Base-by-base conservation (phyloP, 257 asterid species). In the Nemophila menziesii region DNA sequence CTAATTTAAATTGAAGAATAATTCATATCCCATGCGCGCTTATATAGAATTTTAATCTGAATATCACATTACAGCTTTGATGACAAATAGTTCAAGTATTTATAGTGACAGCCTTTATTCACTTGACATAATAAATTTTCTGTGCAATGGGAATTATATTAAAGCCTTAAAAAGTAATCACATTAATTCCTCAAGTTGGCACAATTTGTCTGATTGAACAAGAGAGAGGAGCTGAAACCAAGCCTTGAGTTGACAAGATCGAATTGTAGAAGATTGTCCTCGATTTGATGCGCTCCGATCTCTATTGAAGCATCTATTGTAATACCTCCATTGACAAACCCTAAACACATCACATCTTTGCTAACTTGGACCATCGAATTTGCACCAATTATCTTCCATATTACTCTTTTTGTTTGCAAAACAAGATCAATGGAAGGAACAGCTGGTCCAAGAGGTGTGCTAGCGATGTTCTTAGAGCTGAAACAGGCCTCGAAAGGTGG, bases 401-500 rank as follows among this genome's bases (percentile, higher is more conserved):
- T 9, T 4, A 46, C 37, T 16, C 26, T 20, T 23, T 37, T 19
- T 11, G 4, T 51, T 24, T 54, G 62, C 60, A 78, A 22, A 8
- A 78, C 77, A 5, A 78, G 54, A 2, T 77, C 79, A 7, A 75
- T 61, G 0, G 56, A 15, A 22, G 82, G 89, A 21, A 67, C 87
- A 1, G 18, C 8, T 0, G 68, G 85, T 12, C 79, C 77, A 1
- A 36, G 19, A 13, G 42, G 23, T 4, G 68, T 53, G 55, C 27
- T 58, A 3, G 52, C 17, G 3, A 81, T 46, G 44, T 71, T 48
- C 8, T 22, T 37, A 11, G 78, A 47, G 6, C 57, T 66, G 40
- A 57, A 74, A 27, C 93, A 78, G 8, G 62, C 75, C 52, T 63
- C 34, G 55, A 78, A 81, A 21, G 86, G 83, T 12, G 55, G 47